Percentiles rank a stretch among this genome's conserved stretches.
These are phyloP conservation scores for Curvularia spicifera DNA, from an alignment of 2,329 filamentous ascomycete genomes.

Conservation along the genomic window DNA sequence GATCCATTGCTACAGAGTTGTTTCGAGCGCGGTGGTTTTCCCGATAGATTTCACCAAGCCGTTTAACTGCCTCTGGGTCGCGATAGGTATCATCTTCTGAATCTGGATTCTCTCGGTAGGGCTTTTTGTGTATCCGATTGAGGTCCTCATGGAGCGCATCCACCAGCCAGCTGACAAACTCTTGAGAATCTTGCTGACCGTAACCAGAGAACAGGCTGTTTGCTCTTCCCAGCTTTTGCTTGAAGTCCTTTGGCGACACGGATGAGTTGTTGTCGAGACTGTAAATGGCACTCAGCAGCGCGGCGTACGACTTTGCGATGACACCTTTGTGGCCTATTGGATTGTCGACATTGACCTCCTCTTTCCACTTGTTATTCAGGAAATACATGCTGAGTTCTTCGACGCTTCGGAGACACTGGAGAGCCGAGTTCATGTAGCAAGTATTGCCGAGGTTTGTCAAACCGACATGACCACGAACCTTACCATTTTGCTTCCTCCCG, in stretches of 20 bases:
- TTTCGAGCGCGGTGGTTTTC: slow-evolving; percentile 91
- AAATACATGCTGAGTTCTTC: slow-evolving; percentile 95
- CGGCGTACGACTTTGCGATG: slow-evolving; percentile 84
- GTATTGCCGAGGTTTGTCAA: slow-evolving; percentile 93
- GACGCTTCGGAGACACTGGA: slow-evolving; percentile 92
- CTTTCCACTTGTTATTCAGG: slow-evolving; percentile 68
- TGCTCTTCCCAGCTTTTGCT: slow-evolving; percentile 78
- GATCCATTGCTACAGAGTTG: slow-evolving; percentile 91
- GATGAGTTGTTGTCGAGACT: slow-evolving; percentile 69
- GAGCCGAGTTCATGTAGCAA: slow-evolving; percentile 98
- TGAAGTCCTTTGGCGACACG: slow-evolving; percentile 81
- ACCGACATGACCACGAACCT: slow-evolving; percentile 77
- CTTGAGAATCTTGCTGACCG: slow-evolving; percentile 95
- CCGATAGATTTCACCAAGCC: slow-evolving; percentile 88
- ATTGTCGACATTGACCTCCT: slow-evolving; percentile 85
- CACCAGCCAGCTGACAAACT: slow-evolving; percentile 92
- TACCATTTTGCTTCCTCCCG: slow-evolving; percentile 72
- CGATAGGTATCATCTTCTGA: slow-evolving; percentile 96
- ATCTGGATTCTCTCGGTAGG: slow-evolving; percentile 96
- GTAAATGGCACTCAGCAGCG: slow-evolving; percentile 79
- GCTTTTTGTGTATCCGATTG: slow-evolving; percentile 92
- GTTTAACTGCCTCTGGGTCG: slow-evolving; percentile 77
- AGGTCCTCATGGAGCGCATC: slow-evolving; percentile 95
- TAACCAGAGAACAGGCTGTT: slow-evolving; percentile 90
- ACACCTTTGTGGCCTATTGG: slow-evolving; percentile 83